Conservation (phyloP, 805 yeast species). For the Dipodascus albidus region DNA sequence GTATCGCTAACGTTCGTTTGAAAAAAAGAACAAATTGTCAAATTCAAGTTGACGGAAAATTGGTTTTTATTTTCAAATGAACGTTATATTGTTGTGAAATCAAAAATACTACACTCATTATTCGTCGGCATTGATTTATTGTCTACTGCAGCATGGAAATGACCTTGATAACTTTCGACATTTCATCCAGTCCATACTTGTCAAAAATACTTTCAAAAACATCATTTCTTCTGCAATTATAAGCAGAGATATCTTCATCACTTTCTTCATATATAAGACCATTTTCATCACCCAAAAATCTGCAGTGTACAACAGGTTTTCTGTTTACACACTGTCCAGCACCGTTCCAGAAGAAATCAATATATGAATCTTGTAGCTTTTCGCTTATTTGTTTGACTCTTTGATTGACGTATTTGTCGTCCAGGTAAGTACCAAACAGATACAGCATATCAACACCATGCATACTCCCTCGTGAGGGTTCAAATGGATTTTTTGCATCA, state of each 20-base stretch:
- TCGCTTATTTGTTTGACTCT: conserved; percentile 11
- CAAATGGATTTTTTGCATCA: conserved; percentile 23
- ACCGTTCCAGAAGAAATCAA: conserved; percentile 16
- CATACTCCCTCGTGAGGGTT: conserved; percentile 19
- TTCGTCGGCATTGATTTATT: too few species aligned
- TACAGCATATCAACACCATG: conserved; percentile 27
- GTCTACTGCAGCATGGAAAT: too few species aligned
- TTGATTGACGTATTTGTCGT: conserved; percentile 3
- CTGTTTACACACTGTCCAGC: conserved; percentile 19
- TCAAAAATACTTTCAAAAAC: not conserved
- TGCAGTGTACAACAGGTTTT: conserved; percentile 1
- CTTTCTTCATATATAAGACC: not conserved
- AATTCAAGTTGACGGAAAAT: too few species aligned
- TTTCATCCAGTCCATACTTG: not conserved
- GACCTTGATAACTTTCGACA: not conserved
- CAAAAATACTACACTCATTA: too few species aligned
- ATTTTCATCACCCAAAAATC: not conserved
- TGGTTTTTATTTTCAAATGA: too few species aligned
- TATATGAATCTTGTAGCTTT: conserved; percentile 19
- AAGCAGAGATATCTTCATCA: not conserved
- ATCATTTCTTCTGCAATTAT: not conserved
- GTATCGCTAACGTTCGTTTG: too few species aligned
- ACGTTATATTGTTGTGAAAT: too few species aligned
- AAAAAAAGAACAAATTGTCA: too few species aligned
- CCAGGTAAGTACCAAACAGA: conserved; percentile 19